Conservation (phyloP, 108 stramenopile species). For the Cyclotella baltica region DNA sequence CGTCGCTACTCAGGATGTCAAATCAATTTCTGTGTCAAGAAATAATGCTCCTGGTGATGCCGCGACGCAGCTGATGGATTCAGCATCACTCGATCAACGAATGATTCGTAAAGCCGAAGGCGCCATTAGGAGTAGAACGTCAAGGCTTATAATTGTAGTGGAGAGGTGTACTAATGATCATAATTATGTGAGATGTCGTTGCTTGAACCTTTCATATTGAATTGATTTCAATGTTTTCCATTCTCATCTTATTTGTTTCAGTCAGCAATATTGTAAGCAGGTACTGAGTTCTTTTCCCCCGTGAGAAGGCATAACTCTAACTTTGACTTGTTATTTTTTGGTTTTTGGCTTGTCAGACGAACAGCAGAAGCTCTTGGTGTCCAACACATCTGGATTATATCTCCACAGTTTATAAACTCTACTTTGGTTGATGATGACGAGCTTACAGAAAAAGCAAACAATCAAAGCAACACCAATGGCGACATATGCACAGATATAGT, state of each 20-base stretch:
- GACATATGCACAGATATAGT: constrained; percentile 5
- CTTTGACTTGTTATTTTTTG: neutral
- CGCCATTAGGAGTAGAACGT: constrained; percentile 78
- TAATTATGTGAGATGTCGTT: constrained; percentile 79
- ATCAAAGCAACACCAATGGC: constrained; percentile 16
- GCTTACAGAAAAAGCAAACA: neutral
- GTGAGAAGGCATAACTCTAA: neutral
- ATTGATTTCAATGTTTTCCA: neutral
- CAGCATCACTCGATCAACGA: constrained; percentile 73
- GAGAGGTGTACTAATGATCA: constrained; percentile 90
- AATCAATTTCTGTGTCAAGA: too few relatives aligned
- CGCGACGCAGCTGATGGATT: constrained; percentile 57
- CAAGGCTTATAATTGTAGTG: constrained; percentile 76
- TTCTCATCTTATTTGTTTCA: neutral
- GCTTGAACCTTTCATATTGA: neutral
- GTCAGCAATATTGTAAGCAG: constrained; percentile 41
- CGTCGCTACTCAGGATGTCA: too few relatives aligned
- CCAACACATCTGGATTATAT: constrained; percentile 83
- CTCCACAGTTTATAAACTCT: constrained; percentile 59
- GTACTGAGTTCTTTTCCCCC: neutral
- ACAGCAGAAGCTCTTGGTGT: constrained; percentile 90
- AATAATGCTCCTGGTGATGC: neutral
- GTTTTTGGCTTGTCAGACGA: constrained; percentile 55
- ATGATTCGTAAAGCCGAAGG: constrained; percentile 89
- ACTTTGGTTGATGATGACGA: constrained; percentile 26